phyloP scores from a whole-genome alignment of 140 eudicot species.

The Bidens hawaiensis region DNA sequence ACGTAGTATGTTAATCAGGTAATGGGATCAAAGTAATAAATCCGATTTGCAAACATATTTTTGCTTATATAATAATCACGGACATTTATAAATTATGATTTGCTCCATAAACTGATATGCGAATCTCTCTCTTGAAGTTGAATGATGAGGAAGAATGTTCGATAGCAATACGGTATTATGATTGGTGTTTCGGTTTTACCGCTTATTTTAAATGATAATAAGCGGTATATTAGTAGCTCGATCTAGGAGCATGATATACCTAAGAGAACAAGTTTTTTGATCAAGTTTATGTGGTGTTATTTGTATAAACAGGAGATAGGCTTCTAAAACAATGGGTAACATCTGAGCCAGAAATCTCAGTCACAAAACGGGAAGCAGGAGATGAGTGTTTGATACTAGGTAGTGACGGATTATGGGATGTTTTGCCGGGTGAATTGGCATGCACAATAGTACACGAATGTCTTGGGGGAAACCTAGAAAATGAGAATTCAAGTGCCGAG shows the following conservation, averaged over 20 bases:
- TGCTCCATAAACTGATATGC: not conserved
- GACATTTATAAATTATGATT: too few relatives aligned
- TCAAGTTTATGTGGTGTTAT: not conserved
- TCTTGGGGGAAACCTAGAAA: slow-evolving; percentile 27
- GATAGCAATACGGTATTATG: slow-evolving; percentile 1
- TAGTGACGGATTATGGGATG: slow-evolving; percentile 64
- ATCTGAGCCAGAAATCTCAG: slow-evolving; percentile 52
- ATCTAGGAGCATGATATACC: not conserved
- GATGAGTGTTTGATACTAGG: slow-evolving; percentile 46
- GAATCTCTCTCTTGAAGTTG: slow-evolving; percentile 14
- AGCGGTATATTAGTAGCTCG: not conserved
- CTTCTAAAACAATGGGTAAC: slow-evolving; percentile 39
- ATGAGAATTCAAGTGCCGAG: not conserved
- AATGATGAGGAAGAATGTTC: slow-evolving; percentile 3
- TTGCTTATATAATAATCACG: not conserved
- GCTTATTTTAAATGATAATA: not conserved
- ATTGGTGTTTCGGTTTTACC: not conserved
- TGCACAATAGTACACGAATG: slow-evolving; percentile 40
- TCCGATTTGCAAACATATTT: not conserved
- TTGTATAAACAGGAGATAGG: slow-evolving; percentile 38
- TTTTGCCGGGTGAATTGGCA: slow-evolving; percentile 32
- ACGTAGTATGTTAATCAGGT: too few relatives aligned
- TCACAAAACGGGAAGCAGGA: slow-evolving; percentile 34
- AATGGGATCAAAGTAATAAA: too few relatives aligned
- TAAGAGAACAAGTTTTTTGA: not conserved